Conservation (phyloP, 371 early-diverging fungal genomes). For the Syncephalastrum monosporum region DNA sequence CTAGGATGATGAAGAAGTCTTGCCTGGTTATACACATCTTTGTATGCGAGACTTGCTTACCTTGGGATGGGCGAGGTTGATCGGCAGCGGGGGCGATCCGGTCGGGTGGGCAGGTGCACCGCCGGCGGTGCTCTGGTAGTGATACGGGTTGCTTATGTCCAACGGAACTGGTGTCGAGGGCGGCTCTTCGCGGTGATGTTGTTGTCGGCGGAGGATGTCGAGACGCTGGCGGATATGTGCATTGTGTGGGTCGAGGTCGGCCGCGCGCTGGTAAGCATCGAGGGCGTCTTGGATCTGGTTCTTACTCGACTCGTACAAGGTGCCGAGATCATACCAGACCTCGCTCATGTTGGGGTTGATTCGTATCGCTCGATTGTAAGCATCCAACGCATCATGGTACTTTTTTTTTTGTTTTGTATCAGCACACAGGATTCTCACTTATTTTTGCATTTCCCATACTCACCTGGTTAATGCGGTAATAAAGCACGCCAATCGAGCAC, state of each 20-base stretch:
- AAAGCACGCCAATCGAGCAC: constrained; percentile 98
- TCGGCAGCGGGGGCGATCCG: too few species aligned
- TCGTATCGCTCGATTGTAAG: constrained; percentile 94
- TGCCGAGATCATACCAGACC: constrained; percentile 97
- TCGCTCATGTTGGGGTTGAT: constrained; percentile 93
- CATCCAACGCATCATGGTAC: constrained; percentile 96
- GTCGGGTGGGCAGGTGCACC: too few species aligned
- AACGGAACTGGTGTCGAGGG: constrained; percentile 4
- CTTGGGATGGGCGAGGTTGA: too few species aligned
- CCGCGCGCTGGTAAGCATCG: constrained; percentile 94
- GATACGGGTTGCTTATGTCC: constrained; percentile 13
- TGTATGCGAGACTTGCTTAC: too few species aligned
- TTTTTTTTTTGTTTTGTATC: constrained; percentile 3
- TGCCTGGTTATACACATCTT: too few species aligned
- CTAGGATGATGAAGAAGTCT: too few species aligned
- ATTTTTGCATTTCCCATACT: background rate
- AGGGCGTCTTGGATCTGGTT: constrained; percentile 96
- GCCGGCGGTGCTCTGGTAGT: constrained; percentile 9
- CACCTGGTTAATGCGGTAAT: constrained; percentile 91
- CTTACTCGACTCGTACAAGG: constrained; percentile 96
- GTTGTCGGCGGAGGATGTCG: constrained; percentile 14
- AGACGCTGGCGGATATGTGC: constrained; percentile 74
- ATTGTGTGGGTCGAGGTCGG: constrained; percentile 16
- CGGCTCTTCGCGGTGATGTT: too few species aligned
- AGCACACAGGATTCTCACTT: background rate